A percentile compares a stretch with the other conserved stretches of the same genome.
These are phyloP conservation scores for Penicillium odoratum DNA, from an alignment of 495 filamentous ascomycete genomes.

Conservation along the genomic window DNA sequence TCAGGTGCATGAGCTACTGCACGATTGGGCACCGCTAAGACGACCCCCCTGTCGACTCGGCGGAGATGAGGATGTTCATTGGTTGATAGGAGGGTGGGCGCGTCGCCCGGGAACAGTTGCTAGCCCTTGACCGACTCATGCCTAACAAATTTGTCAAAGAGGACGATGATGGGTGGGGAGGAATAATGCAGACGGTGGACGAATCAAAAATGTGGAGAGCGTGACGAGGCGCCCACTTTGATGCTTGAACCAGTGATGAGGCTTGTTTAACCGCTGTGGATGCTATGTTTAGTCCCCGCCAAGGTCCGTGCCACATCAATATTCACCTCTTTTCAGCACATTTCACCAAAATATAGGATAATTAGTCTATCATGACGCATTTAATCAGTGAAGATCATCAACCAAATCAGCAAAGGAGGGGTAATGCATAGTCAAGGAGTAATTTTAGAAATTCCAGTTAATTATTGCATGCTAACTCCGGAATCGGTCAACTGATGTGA, in stretches of 20 bases:
- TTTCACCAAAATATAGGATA: conserved; percentile 11
- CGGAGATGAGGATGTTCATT: conserved; percentile 13
- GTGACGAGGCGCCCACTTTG: conserved; percentile 25
- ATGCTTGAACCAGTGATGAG: conserved; percentile 23
- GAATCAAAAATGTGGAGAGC: conserved; percentile 8
- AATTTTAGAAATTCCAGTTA: conserved; percentile 21
- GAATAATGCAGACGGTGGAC: conserved; percentile 7
- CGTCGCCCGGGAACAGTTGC: conserved; percentile 20
- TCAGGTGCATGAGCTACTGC: conserved; percentile 42
- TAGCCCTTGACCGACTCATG: conserved; percentile 4
- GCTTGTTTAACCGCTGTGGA: conserved; percentile 30
- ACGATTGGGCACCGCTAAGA: conserved; percentile 33
- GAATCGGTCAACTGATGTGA: too few species aligned
- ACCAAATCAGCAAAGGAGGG: conserved; percentile 3
- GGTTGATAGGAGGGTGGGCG: conserved; percentile 21
- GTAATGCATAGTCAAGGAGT: conserved; percentile 11
- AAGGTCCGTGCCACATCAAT: conserved; percentile 19
- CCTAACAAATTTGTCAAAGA: conserved; percentile 1
- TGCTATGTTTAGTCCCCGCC: conserved; percentile 32
- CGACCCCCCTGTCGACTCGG: conserved; percentile 16
- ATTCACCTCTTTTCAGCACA: conserved; percentile 14
- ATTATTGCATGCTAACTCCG: background rate
- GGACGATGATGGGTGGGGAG: background rate
- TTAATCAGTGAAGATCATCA: conserved; percentile 1
- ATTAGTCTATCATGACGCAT: conserved; percentile 16